These are phyloP conservation scores for Hydnum rufescens DNA, from an alignment of 768 basidiomycete genomes.

Conservation along the genomic window DNA sequence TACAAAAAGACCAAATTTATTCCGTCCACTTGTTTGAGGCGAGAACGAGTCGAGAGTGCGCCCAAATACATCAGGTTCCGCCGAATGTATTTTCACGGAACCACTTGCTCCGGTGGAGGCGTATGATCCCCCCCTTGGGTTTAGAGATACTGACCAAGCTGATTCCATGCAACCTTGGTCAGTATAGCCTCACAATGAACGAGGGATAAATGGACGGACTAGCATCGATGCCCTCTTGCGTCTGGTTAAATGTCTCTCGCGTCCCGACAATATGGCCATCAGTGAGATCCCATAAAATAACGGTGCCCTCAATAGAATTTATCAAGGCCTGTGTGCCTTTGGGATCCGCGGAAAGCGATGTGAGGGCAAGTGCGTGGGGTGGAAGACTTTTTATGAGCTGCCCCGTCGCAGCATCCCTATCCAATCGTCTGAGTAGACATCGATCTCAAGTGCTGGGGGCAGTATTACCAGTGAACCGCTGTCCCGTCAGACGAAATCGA, in stretches of 20 bases:
- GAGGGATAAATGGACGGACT: conserved; percentile 31
- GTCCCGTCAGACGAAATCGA: conserved; percentile 65
- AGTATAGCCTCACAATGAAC: not conserved
- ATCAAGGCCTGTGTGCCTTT: conserved; percentile 44
- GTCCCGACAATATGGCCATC: conserved; percentile 39
- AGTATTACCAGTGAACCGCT: conserved; percentile 22
- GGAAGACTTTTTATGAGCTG: conserved; percentile 38
- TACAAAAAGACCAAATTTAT: conserved; percentile 61
- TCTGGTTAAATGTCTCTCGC: conserved; percentile 56
- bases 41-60: conserved; percentile 34
- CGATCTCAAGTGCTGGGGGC: not conserved
- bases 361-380: conserved; percentile 69
- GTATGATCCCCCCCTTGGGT: conserved; percentile 53
- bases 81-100: conserved; percentile 53
- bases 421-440: not conserved
- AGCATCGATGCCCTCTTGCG: conserved; percentile 36
- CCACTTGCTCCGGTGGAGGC: conserved; percentile 56
- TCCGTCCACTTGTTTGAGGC: conserved; percentile 30
- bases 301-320: conserved; percentile 72
- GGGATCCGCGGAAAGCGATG: conserved; percentile 55
- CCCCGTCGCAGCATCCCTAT: conserved; percentile 40
- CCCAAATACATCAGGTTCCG: conserved; percentile 45
- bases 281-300: conserved; percentile 50
- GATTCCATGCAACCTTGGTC: too few relatives aligned
- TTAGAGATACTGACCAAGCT: conserved; percentile 77